Percentiles rank a stretch among this genome's conserved stretches.
phyloP scores from a whole-genome alignment of 441 rosid species.

The Jatropha multifida region DNA sequence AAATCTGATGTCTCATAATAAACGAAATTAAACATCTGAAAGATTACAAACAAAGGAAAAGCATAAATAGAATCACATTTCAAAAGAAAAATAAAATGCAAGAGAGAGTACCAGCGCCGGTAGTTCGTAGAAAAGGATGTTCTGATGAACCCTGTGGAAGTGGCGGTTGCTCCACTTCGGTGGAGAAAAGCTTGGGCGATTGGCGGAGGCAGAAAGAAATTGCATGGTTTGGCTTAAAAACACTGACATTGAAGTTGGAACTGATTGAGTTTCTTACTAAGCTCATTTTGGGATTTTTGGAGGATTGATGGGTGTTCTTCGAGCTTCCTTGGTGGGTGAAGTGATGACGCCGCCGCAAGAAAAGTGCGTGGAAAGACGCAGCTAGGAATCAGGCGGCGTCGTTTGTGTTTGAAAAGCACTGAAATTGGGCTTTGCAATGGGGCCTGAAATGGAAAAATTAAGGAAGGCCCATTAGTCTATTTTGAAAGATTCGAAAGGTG shows the following conservation, averaged over 20 bases:
- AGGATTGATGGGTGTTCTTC: background rate
- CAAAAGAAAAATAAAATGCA: background rate
- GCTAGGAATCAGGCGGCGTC: too few relatives aligned
- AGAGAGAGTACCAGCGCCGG: constrained; percentile 33
- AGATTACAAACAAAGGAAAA: background rate
- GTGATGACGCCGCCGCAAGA: background rate
- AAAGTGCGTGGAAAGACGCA: too few relatives aligned
- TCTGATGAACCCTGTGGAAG: constrained; percentile 34
- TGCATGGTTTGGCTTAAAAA: constrained; percentile 24
- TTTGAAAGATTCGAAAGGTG: too few relatives aligned
- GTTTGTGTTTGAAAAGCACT: too few relatives aligned
- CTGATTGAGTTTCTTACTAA: constrained; percentile 41
- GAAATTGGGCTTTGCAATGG: too few relatives aligned
- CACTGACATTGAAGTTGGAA: constrained; percentile 31
- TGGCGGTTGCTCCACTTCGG: constrained; percentile 47
- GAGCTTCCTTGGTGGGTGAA: background rate
- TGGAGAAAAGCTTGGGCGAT: constrained; percentile 45
- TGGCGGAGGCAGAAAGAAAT: constrained; percentile 33
- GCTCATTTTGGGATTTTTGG: constrained; percentile 36
- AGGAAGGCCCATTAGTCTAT: too few relatives aligned
- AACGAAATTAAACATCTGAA: background rate
- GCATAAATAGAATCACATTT: background rate
- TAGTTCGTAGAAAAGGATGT: constrained; percentile 29
- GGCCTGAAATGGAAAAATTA: too few relatives aligned
- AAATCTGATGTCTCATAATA: too few relatives aligned